Base-by-base conservation (phyloP, 768 basidiomycete species). In the Boletus vermiculosoides region DNA sequence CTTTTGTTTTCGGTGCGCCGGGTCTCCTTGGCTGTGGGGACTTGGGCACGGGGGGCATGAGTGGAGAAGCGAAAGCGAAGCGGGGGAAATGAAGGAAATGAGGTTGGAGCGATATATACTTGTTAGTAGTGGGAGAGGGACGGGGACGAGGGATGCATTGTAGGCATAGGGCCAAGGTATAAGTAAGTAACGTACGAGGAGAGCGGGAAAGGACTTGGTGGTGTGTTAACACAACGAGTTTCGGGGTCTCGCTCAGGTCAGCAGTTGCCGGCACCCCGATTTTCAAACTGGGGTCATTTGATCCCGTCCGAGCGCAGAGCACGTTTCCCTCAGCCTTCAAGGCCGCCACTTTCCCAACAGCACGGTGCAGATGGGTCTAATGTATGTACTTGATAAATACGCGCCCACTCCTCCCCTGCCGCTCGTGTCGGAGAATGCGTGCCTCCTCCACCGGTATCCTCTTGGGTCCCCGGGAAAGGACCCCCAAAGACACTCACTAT, bases 1-100 rank as follows among this genome's bases (percentile, higher is more conserved):
- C 90, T 79, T 91, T 92, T 59, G 83, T 79, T 71, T 91, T 91
- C 60, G 85, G 80, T 69, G 81, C 77, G 65, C 82, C 82, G 71
- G 74, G 60, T 62, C 76, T 74, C 77, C 56, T 74, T 37, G 36
- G 71, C 67, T 50, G 79, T 0, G 70, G 70, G 20, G 75, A 72
- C 69, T 79, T 81, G 34, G 79, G 74, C 3, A 71, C 65, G 7
- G 78, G 72, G 45, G 71, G 69, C 73, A 74, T 72, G 62, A 16
- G 30, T 2, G 33, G 25, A 39, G 18, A 34, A 40, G 22, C 6
- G 47, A 5, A 31, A 13, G 52, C 25, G 36, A 42, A 37, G 52
- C 20, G 16, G 22, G 22, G 31, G 22, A 23, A 10, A 10, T 9
- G 15, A 46, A n/a, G n/a, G n/a, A 16, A n/a, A n/a, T n/a, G 4